These are phyloP conservation scores for Russula brevipes DNA, from an alignment of 768 basidiomycete genomes.

Conservation along the genomic window DNA sequence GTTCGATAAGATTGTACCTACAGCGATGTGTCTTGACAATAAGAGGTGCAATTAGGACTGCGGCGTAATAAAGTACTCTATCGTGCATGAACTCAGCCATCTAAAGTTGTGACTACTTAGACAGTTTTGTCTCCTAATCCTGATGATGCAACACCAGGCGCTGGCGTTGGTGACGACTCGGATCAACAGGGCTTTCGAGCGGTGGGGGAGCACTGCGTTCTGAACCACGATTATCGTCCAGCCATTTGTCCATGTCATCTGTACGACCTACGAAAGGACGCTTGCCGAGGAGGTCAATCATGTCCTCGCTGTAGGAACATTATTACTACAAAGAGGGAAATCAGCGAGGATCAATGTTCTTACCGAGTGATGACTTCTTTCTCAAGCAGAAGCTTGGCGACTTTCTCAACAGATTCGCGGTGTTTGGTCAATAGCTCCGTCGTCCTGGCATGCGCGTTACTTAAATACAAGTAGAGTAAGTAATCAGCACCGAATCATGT, in stretches of 20 bases:
- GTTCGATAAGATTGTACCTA: not conserved
- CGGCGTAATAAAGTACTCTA: conserved; percentile 7
- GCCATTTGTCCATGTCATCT: conserved; percentile 97
- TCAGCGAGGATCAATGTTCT: conserved; percentile 24
- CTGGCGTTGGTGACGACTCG: conserved; percentile 35
- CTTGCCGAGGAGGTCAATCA: conserved; percentile 77
- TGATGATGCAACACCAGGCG: conserved; percentile 48
- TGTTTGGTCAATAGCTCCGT: conserved; percentile 74
- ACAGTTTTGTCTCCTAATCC: conserved; percentile 33
- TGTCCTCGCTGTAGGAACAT: conserved; percentile 60
- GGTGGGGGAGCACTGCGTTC: conserved; percentile 64
- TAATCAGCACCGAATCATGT: not conserved
- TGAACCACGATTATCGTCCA: conserved; percentile 67
- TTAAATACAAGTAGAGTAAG: conserved; percentile 29
- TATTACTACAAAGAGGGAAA: not conserved
- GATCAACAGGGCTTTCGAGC: conserved; percentile 38
- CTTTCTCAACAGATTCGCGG: conserved; percentile 85
- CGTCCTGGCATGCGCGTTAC: conserved; percentile 78
- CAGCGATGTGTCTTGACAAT: conserved; percentile 3
- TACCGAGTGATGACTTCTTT: conserved; percentile 95
- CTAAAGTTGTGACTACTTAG: conserved; percentile 7
- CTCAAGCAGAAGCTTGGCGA: conserved; percentile 83
- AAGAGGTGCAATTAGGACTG: conserved; percentile 9
- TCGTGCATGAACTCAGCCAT: not conserved
- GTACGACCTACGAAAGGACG: conserved; percentile 70